phyloP scores from a whole-genome alignment of 2,329 filamentous ascomycete genomes.

The Phaeosphaeriaceae sp. region DNA sequence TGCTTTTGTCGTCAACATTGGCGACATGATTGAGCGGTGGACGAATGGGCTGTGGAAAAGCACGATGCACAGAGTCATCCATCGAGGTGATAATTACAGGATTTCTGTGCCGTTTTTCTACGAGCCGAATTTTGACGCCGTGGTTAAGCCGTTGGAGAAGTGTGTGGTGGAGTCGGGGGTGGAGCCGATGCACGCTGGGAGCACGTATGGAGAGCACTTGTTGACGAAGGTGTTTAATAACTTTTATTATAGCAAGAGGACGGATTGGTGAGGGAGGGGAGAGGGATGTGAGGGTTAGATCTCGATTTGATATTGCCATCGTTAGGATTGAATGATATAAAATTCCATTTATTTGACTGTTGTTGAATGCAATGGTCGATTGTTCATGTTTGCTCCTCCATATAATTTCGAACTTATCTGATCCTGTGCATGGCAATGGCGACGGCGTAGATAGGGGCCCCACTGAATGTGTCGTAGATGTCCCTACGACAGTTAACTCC shows the following conservation, averaged over 20 bases:
- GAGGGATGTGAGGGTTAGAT: no score
- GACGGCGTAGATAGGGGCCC: no score
- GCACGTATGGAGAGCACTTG: constrained; percentile 53
- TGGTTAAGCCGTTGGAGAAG: constrained; percentile 46
- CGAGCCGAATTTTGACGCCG: constrained; percentile 53
- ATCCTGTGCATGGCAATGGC: no score
- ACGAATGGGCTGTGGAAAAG: constrained; percentile 53
- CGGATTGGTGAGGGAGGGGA: constrained; percentile 25
- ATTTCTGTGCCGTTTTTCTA: constrained; percentile 59
- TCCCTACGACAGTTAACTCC: no score
- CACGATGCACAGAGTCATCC: constrained; percentile 55
- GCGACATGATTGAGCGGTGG: constrained; percentile 57
- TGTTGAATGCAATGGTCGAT: no score
- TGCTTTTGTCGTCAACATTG: constrained; percentile 58
- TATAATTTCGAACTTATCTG: no score
- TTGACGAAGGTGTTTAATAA: constrained; percentile 52
- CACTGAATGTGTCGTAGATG: no score
- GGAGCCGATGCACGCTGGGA: constrained; percentile 36
- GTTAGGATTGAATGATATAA: no score
- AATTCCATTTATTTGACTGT: no score
- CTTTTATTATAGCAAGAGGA: constrained; percentile 45
- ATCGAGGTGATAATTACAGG: constrained; percentile 47
- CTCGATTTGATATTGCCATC: no score
- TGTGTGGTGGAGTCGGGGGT: constrained; percentile 47
- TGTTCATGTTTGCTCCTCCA: no score